Base-by-base conservation (phyloP, 148 eudicot species). In the Beta vulgaris region DNA sequence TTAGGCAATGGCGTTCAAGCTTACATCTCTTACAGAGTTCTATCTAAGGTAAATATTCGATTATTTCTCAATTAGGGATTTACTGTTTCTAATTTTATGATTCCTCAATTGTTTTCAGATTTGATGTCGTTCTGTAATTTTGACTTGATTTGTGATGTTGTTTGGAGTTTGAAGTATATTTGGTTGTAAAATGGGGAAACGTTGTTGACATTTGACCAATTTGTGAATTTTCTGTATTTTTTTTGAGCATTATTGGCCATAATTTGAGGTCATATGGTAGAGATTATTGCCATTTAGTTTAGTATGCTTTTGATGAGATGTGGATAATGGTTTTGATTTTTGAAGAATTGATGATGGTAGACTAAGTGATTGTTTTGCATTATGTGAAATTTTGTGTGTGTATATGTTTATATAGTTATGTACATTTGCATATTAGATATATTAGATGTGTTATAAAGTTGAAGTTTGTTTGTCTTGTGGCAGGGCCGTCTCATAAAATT, bases 1-100 rank as follows among this genome's bases (percentile, higher is more conserved):
- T 85, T 96, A 83, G 94, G 97, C 73, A 91, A 83, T 84, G 98
- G 97, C 65, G 98, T 96, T 36, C 99, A 96, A 82, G 84, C 99
- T 66, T 96, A 91, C 78, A 96, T 92, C 84, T 96, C 99, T 54
- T 96, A 91, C 75, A 86, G 86, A 66, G 91, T 96, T 75, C 86
- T 86, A 81, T 90, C 97, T 25, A 88, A 90, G 98, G 98, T 95
- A 71, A 25, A 11, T 12, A 21, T 25, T n/a, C 3, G 1, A 16
- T 16, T 0, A 11, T 49, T 18, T 25, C 18, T 18, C 5, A 19
- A 44, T 36, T 70, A 48, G 31, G 51, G 37, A n/a, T 16, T 67
- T 21, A 15, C 39, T 65, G 4, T 58, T 14, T 57, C 37, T n/a
- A 15, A n/a, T 29, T 11, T 49, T 0, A 12, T 42, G 9, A 34